Conservation (phyloP, 345 rosid species). For the Hibiscus trionum region DNA sequence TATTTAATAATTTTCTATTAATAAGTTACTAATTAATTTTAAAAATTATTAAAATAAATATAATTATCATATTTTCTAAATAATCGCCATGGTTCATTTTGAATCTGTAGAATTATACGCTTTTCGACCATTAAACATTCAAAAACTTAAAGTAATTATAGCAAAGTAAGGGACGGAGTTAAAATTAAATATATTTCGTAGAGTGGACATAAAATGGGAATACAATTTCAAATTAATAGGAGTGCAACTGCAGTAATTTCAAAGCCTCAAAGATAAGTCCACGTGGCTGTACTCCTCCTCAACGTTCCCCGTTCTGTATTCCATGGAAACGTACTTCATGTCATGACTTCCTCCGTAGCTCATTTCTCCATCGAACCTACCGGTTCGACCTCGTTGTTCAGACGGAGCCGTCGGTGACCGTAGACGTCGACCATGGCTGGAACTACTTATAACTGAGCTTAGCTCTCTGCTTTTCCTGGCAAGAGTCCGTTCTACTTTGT, state of each 20-base stretch:
- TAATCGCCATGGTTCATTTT: too few species aligned
- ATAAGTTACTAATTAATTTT: too few species aligned
- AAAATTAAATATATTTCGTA: too few species aligned
- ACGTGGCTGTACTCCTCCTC: conserved; percentile 58
- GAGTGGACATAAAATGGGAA: not conserved
- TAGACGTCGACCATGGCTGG: conserved; percentile 11
- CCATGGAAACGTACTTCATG: conserved; percentile 25
- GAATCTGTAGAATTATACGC: too few species aligned
- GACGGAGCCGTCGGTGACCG: conserved; percentile 20
- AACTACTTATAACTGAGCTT: conserved; percentile 15
- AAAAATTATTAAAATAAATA: too few species aligned
- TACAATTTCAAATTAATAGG: not conserved
- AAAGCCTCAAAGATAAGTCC: conserved; percentile 78
- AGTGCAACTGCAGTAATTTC: conserved; percentile 9
- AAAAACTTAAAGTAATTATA: too few species aligned
- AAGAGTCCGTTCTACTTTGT: conserved; percentile 80
- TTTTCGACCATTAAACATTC: too few species aligned
- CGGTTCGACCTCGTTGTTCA: conserved; percentile 33
- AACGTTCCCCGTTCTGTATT: conserved; percentile 30
- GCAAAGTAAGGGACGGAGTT: too few species aligned
- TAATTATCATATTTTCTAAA: too few species aligned
- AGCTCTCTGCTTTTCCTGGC: conserved; percentile 79
- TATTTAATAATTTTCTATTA: too few species aligned
- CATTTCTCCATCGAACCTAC: conserved; percentile 20
- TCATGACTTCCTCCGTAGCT: conserved; percentile 10